Evolutionary conservation across 192 early-diverging fungal genomes (phyloP).

Genomic region (Coemansia umbellata): DNA sequence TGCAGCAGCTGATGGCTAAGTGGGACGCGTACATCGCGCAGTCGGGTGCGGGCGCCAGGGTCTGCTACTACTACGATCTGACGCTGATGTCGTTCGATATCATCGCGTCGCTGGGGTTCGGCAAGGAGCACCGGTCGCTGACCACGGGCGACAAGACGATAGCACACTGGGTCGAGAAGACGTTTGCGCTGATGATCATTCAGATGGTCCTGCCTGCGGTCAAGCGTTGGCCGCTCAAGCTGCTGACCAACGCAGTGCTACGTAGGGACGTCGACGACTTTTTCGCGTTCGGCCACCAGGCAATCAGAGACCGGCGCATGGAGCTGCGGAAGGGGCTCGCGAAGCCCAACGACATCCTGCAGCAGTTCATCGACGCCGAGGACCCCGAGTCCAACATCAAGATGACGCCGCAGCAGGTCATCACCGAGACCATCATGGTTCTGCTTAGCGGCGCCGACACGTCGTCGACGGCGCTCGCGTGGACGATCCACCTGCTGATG

Average conservation of each 20-base stretch:
- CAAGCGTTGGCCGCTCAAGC: conserved; percentile 20
- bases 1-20: conserved; percentile 15
- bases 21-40: conserved; percentile 18
- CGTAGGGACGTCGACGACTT: conserved; percentile 20
- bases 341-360: conserved; percentile 24
- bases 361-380: conserved; percentile 35
- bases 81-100: conserved; percentile 32
- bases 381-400: conserved; percentile 23
- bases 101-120: conserved; percentile 37
- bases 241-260: neutral
- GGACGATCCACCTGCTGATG: conserved; percentile 37
- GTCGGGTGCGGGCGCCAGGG: neutral
- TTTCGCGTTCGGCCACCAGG: conserved; percentile 14
- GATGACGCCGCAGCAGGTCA: conserved; percentile 30
- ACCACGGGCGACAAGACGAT: conserved; percentile 8
- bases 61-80: conserved; percentile 27
- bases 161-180: conserved; percentile 28
- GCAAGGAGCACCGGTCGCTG: conserved; percentile 26
- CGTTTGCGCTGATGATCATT: conserved; percentile 33
- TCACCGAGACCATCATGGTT: conserved; percentile 34
- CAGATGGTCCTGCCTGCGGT: conserved; percentile 24
- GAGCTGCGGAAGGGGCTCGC: neutral
- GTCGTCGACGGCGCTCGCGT: conserved; percentile 20
- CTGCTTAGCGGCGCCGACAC: conserved; percentile 40
- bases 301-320: conserved; percentile 18